Percentiles rank a stretch among this genome's conserved stretches.
phyloP scores from a whole-genome alignment of 257 asterid species.

The Lycium barbarum region DNA sequence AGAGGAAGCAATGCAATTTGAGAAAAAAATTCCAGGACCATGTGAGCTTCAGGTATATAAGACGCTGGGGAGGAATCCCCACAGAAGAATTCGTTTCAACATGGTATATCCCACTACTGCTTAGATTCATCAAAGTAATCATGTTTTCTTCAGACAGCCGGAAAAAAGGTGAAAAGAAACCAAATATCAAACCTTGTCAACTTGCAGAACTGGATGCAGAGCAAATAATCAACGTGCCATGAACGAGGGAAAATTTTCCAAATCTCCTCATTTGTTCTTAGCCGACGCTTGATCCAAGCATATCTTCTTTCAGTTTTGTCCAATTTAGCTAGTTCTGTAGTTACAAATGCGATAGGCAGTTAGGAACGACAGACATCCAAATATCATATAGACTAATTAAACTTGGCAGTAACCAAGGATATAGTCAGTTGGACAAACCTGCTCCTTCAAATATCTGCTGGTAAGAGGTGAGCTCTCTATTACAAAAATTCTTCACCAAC shows the following conservation, averaged over 20 bases:
- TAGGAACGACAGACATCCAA: conserved; percentile 36
- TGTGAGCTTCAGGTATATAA: conserved; percentile 4
- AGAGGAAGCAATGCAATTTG: conserved; percentile 12
- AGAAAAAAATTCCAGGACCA: background rate
- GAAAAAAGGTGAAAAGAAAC: conserved; percentile 22
- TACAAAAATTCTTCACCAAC: conserved; percentile 84
- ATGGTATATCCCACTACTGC: background rate
- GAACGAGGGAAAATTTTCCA: conserved; percentile 94
- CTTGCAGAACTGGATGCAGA: conserved; percentile 98
- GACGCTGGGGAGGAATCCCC: conserved; percentile 2
- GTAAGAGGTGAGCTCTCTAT: conserved; percentile 92
- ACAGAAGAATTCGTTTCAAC: background rate
- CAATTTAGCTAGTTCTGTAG: conserved; percentile 83
- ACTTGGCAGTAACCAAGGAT: background rate
- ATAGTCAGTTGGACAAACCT: conserved; percentile 55
- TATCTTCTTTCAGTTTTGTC: conserved; percentile 96
- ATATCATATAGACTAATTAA: conserved; percentile 30
- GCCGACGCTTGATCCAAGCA: conserved; percentile 95
- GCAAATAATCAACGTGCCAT: conserved; percentile 93
- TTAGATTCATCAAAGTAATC: background rate
- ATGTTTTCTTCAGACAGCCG: background rate
- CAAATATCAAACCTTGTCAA: conserved; percentile 74
- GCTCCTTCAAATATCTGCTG: conserved; percentile 99
- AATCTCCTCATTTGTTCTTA: conserved; percentile 92
- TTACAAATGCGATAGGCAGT: conserved; percentile 35